phyloP scores from a whole-genome alignment of 305 asterid genomes.

The Fraxinus sp. region DNA sequence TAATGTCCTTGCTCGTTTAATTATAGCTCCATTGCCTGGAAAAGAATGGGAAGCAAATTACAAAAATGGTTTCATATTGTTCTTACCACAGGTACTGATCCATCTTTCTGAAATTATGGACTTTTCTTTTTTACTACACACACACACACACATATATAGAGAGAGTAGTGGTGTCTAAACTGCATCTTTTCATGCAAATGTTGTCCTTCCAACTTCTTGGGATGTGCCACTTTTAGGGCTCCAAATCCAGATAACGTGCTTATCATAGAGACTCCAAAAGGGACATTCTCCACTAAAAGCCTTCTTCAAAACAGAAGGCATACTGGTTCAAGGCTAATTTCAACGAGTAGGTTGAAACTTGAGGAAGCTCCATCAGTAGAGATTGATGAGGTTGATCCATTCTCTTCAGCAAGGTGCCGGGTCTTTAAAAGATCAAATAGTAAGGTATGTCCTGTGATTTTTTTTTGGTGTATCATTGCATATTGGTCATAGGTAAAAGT shows the following conservation, averaged over 20 bases:
- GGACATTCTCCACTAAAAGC: slow-evolving; percentile 73
- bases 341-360: slow-evolving; percentile 62
- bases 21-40: slow-evolving; percentile 94
- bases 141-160: too few relatives aligned
- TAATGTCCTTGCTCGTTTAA: slow-evolving; percentile 21
- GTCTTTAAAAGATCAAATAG: slow-evolving; percentile 46
- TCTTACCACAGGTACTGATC: slow-evolving; percentile 86
- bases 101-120: background rate
- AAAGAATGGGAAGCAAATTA: slow-evolving; percentile 87
- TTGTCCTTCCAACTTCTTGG: background rate
- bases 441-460: slow-evolving; percentile 47
- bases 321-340: slow-evolving; percentile 63
- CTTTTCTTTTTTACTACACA: background rate
- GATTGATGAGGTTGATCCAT: slow-evolving; percentile 59
- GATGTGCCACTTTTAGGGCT: slow-evolving; percentile 48
- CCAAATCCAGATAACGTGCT: slow-evolving; percentile 93
- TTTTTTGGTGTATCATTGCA: background rate
- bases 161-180: background rate
- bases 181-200: background rate
- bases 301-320: slow-evolving; percentile 73
- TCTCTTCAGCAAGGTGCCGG: slow-evolving; percentile 81
- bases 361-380: slow-evolving; percentile 62
- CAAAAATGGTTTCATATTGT: slow-evolving; percentile 94
- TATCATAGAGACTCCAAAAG: slow-evolving; percentile 83
- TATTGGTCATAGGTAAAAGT: background rate